A percentile compares a stretch with the other conserved stretches of the same genome.
Conservation (phyloP, 257 asterid genomes). For the Solanum stenotomum region DNA sequence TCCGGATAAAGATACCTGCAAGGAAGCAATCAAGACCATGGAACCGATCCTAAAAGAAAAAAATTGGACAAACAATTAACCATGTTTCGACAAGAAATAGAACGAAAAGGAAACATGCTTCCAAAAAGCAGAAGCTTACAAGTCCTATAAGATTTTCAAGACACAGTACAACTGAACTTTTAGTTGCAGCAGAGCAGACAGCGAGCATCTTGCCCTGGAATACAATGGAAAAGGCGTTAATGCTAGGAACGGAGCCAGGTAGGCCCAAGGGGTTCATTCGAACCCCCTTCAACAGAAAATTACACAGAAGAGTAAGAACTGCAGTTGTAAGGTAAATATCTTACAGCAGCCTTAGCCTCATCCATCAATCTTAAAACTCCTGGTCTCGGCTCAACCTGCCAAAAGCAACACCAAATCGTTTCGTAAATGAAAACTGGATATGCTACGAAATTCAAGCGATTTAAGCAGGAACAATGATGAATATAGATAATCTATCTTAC, state of each 20-base stretch:
- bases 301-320: not conserved
- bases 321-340: slow-evolving; percentile 15
- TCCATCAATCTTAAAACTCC: slow-evolving; percentile 98
- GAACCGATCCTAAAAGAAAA: slow-evolving; percentile 65
- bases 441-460: not conserved
- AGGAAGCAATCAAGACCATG: slow-evolving; percentile 95
- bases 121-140: slow-evolving; percentile 27
- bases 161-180: slow-evolving; percentile 85
- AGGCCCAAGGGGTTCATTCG: not conserved
- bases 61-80: not conserved
- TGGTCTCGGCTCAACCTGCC: slow-evolving; percentile 90
- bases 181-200: slow-evolving; percentile 98
- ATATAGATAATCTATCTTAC: slow-evolving; percentile 31
- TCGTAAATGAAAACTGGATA: not conserved
- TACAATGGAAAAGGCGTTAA: not conserved
- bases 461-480: not conserved
- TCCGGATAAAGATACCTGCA: slow-evolving; percentile 56
- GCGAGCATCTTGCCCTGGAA: slow-evolving; percentile 76
- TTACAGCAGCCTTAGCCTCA: slow-evolving; percentile 88
- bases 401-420: slow-evolving; percentile 7
- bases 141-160: slow-evolving; percentile 84
- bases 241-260: rapidly evolving
- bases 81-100: not conserved
- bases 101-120: not conserved
- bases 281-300: rapidly evolving